Evolutionary conservation across 441 rosid genomes (phyloP).

Genomic region (Adansonia gregorii): DNA sequence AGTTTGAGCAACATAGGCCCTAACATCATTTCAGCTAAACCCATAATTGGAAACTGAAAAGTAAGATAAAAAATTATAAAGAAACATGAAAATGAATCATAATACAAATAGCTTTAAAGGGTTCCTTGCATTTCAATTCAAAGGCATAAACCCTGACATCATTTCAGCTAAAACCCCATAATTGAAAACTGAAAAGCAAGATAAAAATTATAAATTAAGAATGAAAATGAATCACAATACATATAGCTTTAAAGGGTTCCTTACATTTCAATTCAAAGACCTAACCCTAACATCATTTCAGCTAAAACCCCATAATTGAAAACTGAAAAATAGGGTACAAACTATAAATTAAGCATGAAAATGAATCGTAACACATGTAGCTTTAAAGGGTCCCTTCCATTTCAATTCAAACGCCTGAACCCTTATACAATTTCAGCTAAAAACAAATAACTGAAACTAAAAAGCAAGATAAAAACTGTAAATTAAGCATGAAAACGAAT

Average conservation of each 20-base stretch:
- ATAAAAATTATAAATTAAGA: neutral
- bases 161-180: conserved; percentile 35
- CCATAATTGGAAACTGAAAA: neutral
- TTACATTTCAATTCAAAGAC: conserved; percentile 41
- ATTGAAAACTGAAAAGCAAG: conserved; percentile 17
- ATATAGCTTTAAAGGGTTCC: neutral
- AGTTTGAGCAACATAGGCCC: no score
- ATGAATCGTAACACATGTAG: neutral
- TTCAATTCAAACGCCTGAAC: neutral
- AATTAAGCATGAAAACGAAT: no score
- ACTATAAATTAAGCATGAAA: neutral
- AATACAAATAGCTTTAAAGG: neutral
- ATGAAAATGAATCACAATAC: neutral
- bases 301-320: conserved; percentile 31
- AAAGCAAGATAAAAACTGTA: neutral
- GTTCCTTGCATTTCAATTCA: conserved; percentile 18
- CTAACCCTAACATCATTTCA: conserved; percentile 44
- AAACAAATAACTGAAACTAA: conserved; percentile 19
- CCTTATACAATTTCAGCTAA: conserved; percentile 37
- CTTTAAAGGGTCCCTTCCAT: neutral
- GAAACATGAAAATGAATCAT: neutral
- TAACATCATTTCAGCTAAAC: neutral
- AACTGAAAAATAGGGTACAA: neutral
- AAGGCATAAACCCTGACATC: conserved; percentile 51
- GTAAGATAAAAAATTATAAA: neutral